phyloP scores from a whole-genome alignment of 208 protist genomes.

The Trypanosoma lewisi region DNA sequence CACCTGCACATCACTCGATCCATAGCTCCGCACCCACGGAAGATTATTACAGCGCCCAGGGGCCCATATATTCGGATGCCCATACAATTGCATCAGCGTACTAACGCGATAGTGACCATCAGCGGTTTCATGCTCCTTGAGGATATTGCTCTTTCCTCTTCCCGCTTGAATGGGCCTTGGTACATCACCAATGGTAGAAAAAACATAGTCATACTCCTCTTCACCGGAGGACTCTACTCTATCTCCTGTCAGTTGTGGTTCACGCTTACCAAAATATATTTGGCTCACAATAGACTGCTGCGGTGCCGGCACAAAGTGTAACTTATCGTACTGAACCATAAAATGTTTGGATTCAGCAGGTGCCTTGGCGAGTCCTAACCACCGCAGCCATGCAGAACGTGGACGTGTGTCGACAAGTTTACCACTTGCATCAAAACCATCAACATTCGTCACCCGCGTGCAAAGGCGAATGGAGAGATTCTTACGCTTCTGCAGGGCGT shows the following conservation, averaged over 20 bases:
- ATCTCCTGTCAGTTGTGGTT: slow-evolving; percentile 31
- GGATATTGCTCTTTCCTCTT: slow-evolving; percentile 42
- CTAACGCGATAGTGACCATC: slow-evolving; percentile 85
- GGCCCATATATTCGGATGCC: slow-evolving; percentile 72
- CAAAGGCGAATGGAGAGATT: slow-evolving; percentile 61
- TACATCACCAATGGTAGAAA: slow-evolving; percentile 65
- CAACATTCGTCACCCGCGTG: slow-evolving; percentile 54
- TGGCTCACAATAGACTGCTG: slow-evolving; percentile 78
- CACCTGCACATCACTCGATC: slow-evolving; percentile 69
- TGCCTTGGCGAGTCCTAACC: slow-evolving; percentile 18
- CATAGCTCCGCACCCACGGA: slow-evolving; percentile 60
- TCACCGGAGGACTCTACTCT: slow-evolving; percentile 28
- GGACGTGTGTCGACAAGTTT: slow-evolving; percentile 9
- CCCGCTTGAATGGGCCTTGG: slow-evolving; percentile 52
- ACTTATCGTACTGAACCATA: slow-evolving; percentile 47
- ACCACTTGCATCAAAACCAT: slow-evolving; percentile 30
- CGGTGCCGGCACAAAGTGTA: slow-evolving; percentile 35
- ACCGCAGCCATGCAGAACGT: slow-evolving; percentile 3
- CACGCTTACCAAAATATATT: slow-evolving; percentile 59
- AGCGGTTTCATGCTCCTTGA: slow-evolving; percentile 60
- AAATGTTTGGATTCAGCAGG: slow-evolving; percentile 33
- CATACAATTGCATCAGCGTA: slow-evolving; percentile 81
- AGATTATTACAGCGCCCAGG: slow-evolving; percentile 77
- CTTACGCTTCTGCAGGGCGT: slow-evolving; percentile 41
- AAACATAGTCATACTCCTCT: slow-evolving; percentile 83